Evolutionary conservation across 2,329 filamentous ascomycete species (phyloP), one percentile per base, ranked within the genome.

Genomic region (Cryphonectria japonica): DNA sequence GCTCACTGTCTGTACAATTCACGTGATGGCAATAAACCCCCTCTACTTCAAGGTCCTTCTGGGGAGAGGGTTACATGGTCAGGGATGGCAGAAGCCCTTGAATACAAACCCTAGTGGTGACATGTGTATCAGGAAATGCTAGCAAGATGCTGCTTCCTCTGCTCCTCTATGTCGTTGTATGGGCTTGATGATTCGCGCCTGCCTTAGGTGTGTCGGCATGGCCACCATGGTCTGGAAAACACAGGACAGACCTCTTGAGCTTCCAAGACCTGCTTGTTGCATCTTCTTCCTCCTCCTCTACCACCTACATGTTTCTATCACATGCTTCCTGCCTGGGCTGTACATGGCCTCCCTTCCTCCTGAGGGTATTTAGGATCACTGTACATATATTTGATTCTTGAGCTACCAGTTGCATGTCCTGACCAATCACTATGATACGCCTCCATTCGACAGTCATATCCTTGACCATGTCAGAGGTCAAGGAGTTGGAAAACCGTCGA

Each of bases 401-500:
- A 37, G 22, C 26, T 16, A 50, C 26, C 54, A 43, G 26, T n/a
- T 50, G 22, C 54, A 52, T 37, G 39, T 57, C 22, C 39, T 62
- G 34, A n/a, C 34, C 13, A 22, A 11, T 34, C 72, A 76, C 67
- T 13, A 85, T 85, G 83, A 73, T 85, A 37, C 82, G 83, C 66
- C 78, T 83, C 68, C 73, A 74, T 37, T 80, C 81, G 26, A 84
- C 83, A 1, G 76, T 78, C 4, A 79, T 85, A 65, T 78, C 77
- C 41, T 69, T 85, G 70, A 80, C 81, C 62, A 79, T 81, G 72
- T 75, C 79, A 16, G 84, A 85, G 73, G 80, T 85, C 66, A 79
- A 81, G 70, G 81, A 82, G 19, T 78, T 80, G 46, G 79, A 82
- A 61, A 75, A 77, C 11, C 80, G 78, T 54, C 79, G 76, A 50